phyloP scores from a whole-genome alignment of 495 filamentous ascomycete genomes.

The Sphaerosporella brunnea region DNA sequence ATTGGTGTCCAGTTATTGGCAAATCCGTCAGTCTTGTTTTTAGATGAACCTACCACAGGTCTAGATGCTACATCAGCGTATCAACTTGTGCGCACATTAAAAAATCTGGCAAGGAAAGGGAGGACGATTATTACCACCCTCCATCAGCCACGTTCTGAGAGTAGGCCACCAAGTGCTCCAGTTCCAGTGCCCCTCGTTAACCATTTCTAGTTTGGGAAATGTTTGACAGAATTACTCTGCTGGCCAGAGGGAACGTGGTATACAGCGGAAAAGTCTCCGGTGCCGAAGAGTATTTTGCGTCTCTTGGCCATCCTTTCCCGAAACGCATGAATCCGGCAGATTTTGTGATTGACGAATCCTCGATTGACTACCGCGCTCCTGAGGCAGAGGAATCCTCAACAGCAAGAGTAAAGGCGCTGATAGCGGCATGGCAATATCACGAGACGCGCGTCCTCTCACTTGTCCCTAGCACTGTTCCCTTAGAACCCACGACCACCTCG shows the following conservation, averaged over 20 bases:
- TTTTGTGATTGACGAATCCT: constrained; percentile 51
- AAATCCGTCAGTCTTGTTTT: constrained; percentile 56
- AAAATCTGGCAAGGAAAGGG: constrained; percentile 44
- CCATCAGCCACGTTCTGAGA: constrained; percentile 57
- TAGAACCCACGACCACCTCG: neutral
- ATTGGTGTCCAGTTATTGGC: constrained; percentile 59
- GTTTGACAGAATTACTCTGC: constrained; percentile 48
- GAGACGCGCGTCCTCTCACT: constrained; percentile 8
- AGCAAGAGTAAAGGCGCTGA: constrained; percentile 37
- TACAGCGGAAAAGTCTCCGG: constrained; percentile 40
- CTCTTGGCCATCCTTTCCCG: constrained; percentile 39
- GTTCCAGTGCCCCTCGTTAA: too few species aligned
- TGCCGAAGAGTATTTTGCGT: constrained; percentile 41
- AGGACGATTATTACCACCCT: constrained; percentile 55
- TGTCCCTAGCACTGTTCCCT: neutral
- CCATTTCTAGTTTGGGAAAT: constrained; percentile 46
- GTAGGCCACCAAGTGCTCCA: neutral
- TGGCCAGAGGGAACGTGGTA: constrained; percentile 44
- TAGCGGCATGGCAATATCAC: constrained; percentile 35
- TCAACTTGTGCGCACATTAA: constrained; percentile 50
- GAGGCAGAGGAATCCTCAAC: constrained; percentile 42
- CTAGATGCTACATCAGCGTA: constrained; percentile 60
- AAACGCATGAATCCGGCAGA: constrained; percentile 58
- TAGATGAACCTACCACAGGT: constrained; percentile 61
- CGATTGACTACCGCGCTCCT: constrained; percentile 46